phyloP scores from a whole-genome alignment of 495 filamentous ascomycete species.

The Aspergillus homomorphus region DNA sequence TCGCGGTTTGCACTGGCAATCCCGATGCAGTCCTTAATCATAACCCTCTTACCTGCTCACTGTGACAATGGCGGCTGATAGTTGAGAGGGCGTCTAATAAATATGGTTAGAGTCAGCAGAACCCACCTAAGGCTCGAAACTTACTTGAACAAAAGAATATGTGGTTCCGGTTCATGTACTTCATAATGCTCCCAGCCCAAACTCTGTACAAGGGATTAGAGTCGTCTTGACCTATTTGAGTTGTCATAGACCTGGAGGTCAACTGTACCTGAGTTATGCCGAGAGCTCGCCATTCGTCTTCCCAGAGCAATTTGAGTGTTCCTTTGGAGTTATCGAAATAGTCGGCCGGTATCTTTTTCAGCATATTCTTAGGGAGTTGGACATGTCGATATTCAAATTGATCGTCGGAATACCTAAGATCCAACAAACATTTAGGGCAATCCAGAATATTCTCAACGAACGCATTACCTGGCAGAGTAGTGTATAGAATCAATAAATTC shows the following conservation, averaged over 20 bases:
- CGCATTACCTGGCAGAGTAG: constrained; percentile 80
- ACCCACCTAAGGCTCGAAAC: constrained; percentile 26
- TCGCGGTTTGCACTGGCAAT: background rate
- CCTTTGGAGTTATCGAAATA: constrained; percentile 90
- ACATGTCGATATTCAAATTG: constrained; percentile 94
- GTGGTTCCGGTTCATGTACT: constrained; percentile 96
- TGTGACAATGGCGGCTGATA: constrained; percentile 67
- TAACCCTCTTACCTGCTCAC: constrained; percentile 19
- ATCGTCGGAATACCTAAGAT: constrained; percentile 74
- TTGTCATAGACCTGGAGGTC: constrained; percentile 7
- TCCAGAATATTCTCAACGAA: background rate
- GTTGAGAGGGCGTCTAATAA: constrained; percentile 73
- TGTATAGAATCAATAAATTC: constrained; percentile 91
- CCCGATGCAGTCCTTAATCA: background rate
- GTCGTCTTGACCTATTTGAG: background rate
- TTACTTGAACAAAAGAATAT: constrained; percentile 98
- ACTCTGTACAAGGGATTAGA: constrained; percentile 56
- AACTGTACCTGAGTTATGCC: constrained; percentile 86
- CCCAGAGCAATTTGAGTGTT: constrained; percentile 93
- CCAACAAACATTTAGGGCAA: background rate
- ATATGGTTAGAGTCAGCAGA: constrained; percentile 14
- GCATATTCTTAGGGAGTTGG: constrained; percentile 94
- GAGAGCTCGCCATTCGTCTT: constrained; percentile 95
- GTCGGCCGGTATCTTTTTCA: constrained; percentile 92
- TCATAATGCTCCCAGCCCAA: constrained; percentile 99